phyloP scores from a whole-genome alignment of 2,329 filamentous ascomycete species.

The Harringtonia lauricola region DNA sequence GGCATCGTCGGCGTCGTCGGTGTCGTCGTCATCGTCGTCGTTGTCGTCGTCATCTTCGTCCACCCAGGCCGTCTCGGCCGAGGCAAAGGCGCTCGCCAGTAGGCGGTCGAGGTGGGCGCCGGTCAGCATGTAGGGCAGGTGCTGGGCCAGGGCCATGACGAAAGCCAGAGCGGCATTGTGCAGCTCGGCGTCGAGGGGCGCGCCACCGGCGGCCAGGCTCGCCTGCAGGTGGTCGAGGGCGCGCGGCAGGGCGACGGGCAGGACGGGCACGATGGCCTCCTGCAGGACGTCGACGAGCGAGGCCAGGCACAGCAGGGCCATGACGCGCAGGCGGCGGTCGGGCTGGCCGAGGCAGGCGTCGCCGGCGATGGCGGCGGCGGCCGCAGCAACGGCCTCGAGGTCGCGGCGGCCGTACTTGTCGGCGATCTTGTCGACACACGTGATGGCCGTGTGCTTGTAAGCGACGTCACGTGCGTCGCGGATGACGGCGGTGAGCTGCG shows the following conservation, averaged over 20 bases:
- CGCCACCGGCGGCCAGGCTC: conserved; percentile 37
- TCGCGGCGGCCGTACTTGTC: conserved; percentile 96
- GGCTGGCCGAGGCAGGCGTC: conserved; percentile 63
- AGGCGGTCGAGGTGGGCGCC: conserved; percentile 61
- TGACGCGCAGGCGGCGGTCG: conserved; percentile 62
- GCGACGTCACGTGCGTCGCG: conserved; percentile 57
- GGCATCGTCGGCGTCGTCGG: conserved; percentile 46
- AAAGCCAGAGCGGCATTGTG: conserved; percentile 78
- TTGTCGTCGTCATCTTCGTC: conserved; percentile 17
- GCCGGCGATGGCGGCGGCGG: conserved; percentile 68
- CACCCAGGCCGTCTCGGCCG: conserved; percentile 47
- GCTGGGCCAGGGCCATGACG: conserved; percentile 66
- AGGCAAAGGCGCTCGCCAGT: conserved; percentile 60
- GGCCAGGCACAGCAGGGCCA: conserved; percentile 80
- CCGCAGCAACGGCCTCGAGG: conserved; percentile 60
- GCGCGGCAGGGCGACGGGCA: conserved; percentile 65
- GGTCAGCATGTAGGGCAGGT: conserved; percentile 84
- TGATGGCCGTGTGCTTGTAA: conserved; percentile 76
- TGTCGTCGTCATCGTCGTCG: conserved; percentile 38
- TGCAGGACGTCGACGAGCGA: conserved; percentile 82
- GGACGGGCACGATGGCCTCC: conserved; percentile 72
- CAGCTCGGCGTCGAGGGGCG: conserved; percentile 40
- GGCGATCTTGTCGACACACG: conserved; percentile 83
- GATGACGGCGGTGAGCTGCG: conserved; percentile 67
- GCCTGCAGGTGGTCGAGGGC: conserved; percentile 59